Conservation (phyloP, 306 rosid species). For the Ormosia semicastrata region DNA sequence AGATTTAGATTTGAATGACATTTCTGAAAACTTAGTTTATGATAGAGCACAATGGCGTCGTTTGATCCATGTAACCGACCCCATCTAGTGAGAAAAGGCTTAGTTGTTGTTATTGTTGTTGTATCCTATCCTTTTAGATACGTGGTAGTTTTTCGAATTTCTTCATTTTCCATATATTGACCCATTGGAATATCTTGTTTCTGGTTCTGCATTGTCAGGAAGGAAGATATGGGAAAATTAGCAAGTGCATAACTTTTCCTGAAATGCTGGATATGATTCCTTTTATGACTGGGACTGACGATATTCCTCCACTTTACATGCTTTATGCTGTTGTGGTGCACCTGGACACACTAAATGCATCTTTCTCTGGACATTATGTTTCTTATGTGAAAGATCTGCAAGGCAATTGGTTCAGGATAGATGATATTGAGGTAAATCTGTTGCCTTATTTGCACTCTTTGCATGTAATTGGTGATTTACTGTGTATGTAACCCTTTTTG, state of each 20-base stretch:
- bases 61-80: too few species aligned
- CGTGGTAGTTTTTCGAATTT: not conserved
- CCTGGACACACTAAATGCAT: conserved; percentile 76
- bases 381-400: conserved; percentile 78
- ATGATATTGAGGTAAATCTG: conserved; percentile 64
- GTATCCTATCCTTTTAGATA: too few species aligned
- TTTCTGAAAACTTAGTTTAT: too few species aligned
- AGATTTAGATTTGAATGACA: too few species aligned
- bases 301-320: conserved; percentile 72
- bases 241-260: conserved; percentile 78
- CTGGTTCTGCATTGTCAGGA: conserved; percentile 51
- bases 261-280: conserved; percentile 91
- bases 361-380: conserved; percentile 86
- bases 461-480: not conserved
- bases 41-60: too few species aligned
- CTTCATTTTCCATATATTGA: conserved; percentile 4
- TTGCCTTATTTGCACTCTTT: conserved; percentile 2
- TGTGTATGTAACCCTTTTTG: not conserved
- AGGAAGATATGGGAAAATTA: conserved; percentile 85
- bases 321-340: conserved; percentile 89
- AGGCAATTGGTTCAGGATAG: conserved; percentile 81
- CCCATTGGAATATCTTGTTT: conserved; percentile 8
- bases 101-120: too few species aligned
- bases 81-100: too few species aligned
- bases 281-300: conserved; percentile 75